phyloP scores from a whole-genome alignment of 371 early-diverging fungal genomes.

The Mucor sp. region DNA sequence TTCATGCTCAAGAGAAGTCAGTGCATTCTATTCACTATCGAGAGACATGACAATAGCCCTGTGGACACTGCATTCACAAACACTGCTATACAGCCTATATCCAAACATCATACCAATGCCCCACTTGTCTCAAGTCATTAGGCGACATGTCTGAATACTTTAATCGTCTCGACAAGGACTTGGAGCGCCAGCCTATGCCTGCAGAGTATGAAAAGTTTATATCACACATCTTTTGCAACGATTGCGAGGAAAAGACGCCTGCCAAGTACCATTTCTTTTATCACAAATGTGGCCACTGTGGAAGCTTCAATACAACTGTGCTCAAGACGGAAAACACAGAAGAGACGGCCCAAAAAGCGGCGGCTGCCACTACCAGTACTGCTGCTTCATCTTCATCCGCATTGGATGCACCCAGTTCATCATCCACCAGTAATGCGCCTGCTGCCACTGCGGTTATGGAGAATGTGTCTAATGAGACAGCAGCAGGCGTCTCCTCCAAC shows the following conservation, averaged over 20 bases:
- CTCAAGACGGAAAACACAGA: slow-evolving; percentile 59
- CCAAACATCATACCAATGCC: slow-evolving; percentile 93
- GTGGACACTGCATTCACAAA: slow-evolving; percentile 96
- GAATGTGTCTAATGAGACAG: slow-evolving; percentile 5
- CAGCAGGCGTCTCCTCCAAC: slow-evolving; percentile 16
- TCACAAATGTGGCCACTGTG: slow-evolving; percentile 90
- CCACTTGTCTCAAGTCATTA: slow-evolving; percentile 93
- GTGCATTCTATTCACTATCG: neutral
- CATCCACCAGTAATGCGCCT: neutral
- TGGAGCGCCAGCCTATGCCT: slow-evolving; percentile 89
- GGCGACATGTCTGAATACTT: slow-evolving; percentile 88
- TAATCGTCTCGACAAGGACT: slow-evolving; percentile 78
- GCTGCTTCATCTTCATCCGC: neutral
- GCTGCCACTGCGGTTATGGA: neutral
- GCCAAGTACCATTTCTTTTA: slow-evolving; percentile 93
- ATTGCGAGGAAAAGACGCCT: slow-evolving; percentile 84
- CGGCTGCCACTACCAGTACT: neutral
- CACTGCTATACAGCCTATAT: slow-evolving; percentile 84
- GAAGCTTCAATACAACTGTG: slow-evolving; percentile 92
- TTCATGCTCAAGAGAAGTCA: too few species aligned
- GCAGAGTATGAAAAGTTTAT: slow-evolving; percentile 78
- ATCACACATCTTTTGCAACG: slow-evolving; percentile 90
- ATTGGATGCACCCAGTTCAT: neutral
- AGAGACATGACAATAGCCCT: slow-evolving; percentile 73
- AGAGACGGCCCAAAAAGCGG: slow-evolving; percentile 7